These are phyloP conservation scores for Diplogelasinospora grovesii DNA, from an alignment of 495 filamentous ascomycete species.

Conservation along the genomic window DNA sequence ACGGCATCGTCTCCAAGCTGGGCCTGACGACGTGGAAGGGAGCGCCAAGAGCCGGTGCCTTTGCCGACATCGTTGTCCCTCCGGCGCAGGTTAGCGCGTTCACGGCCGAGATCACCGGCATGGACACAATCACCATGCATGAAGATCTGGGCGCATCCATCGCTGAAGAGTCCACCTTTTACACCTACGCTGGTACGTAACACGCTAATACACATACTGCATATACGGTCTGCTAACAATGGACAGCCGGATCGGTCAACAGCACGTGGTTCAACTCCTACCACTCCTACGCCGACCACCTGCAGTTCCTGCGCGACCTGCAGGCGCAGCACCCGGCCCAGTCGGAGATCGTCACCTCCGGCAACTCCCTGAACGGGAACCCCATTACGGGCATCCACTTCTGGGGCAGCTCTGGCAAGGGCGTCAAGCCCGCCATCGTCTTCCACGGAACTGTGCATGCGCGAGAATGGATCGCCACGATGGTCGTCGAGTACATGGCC, in stretches of 20 bases:
- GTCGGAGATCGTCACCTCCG: conserved; percentile 45
- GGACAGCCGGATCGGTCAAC: conserved; percentile 13
- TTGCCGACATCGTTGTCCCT: conserved; percentile 26
- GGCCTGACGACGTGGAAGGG: conserved; percentile 27
- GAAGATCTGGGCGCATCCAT: conserved; percentile 25
- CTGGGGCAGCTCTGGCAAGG: conserved; percentile 45
- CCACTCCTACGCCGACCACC: conserved; percentile 47
- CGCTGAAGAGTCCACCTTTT: conserved; percentile 15
- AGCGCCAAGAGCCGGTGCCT: conserved; percentile 12
- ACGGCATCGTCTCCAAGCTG: conserved; percentile 17
- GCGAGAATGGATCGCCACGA: conserved; percentile 60
- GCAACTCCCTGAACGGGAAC: conserved; percentile 45
- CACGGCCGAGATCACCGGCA: conserved; percentile 10
- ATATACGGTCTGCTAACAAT: neutral
- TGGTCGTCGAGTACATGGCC: conserved; percentile 51
- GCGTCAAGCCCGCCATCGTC: conserved; percentile 49
- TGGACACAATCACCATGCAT: conserved; percentile 22
- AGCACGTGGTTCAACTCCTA: conserved; percentile 50
- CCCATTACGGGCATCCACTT: conserved; percentile 54
- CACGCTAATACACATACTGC: too few relatives aligned
- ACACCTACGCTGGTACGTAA: conserved; percentile 17
- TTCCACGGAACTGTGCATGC: conserved; percentile 58
- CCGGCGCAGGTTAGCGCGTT: conserved; percentile 19
- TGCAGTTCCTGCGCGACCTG: conserved; percentile 45
- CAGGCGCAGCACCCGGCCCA: conserved; percentile 37